Evolutionary conservation across 305 asterid species (phyloP), one percentile per base, ranked within the genome.

Genomic region (Fraxinus angustifolia): DNA sequence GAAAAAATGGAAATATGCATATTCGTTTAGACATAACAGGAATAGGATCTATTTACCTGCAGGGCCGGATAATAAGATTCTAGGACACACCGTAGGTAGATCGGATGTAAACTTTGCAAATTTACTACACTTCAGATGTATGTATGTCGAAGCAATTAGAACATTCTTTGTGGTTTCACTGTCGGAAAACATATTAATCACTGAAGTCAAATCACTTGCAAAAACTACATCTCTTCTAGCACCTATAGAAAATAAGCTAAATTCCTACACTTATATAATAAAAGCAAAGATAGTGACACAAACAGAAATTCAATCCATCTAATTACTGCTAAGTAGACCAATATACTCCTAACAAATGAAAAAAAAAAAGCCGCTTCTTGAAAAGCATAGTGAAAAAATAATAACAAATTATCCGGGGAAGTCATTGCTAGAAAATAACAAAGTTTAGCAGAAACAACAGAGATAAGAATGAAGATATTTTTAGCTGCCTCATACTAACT

Each of bases 131-230:
- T 92, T 92, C 91, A 95, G 87, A 85, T 91, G 94, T 87, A 93
- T 87, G 85, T 88, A 91, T 56, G 97, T 89, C 4, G 99, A 91
- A 79, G 94, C 88, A 82, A 92, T 91, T 83, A 95, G 94, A 84
- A 92, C 92, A 80, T 88, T 93, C 89, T 92, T 92, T 73, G 97
- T 95, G 78, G 91, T 88, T 83, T 93, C 98, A 87, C 99, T 95
- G 92, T 81, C 79, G 87, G 74, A 56, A 83, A 83, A 60, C 78
- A 83, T 28, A 80, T 17, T 79, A 72, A 68, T 33, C 75, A 30
- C 45, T 16, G 45, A 80, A 74, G 31, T 50, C 33, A 26, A 28
- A 28, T 28, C 73, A 67, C 19, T 67, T 67, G 73, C 73, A 28
- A 67, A 67, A 28, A 11, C 17, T 26, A 65, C 35, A 10, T 28